These are phyloP conservation scores for Neofusicoccum sp. DNA, from an alignment of 2,329 filamentous ascomycete species.

Conservation along the genomic window DNA sequence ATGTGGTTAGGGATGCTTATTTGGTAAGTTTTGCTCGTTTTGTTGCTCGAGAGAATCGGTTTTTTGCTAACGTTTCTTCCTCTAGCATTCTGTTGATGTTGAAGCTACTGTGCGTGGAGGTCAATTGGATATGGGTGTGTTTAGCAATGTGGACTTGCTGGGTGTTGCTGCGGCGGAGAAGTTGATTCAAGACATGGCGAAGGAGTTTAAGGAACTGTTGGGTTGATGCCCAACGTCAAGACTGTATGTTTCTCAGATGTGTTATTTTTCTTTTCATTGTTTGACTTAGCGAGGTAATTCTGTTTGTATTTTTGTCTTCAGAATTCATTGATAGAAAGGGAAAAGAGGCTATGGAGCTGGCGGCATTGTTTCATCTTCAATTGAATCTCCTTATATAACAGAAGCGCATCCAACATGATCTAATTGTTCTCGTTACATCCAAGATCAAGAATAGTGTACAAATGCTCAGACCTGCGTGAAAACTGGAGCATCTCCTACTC, in stretches of 20 bases:
- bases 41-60: background rate
- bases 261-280: background rate
- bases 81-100: conserved; percentile 54
- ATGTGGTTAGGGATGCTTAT: conserved; percentile 32
- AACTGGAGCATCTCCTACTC: no score
- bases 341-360: no score
- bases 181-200: conserved; percentile 34
- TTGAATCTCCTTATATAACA: no score
- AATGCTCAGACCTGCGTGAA: no score
- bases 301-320: no score
- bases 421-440: no score
- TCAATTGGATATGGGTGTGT: conserved; percentile 54
- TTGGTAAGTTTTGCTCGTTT: conserved; percentile 34
- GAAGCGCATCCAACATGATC: no score
- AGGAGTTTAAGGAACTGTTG: background rate
- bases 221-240: background rate
- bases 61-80: conserved; percentile 21
- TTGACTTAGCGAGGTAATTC: no score
- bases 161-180: conserved; percentile 35
- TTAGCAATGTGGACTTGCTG: conserved; percentile 48
- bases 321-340: no score
- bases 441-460: no score
- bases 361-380: no score
- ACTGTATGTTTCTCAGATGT: background rate
- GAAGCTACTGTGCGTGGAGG: conserved; percentile 52